Evolutionary conservation across 169 alveolate genomes (phyloP).

Genomic region (Plasmodium gaboni): DNA sequence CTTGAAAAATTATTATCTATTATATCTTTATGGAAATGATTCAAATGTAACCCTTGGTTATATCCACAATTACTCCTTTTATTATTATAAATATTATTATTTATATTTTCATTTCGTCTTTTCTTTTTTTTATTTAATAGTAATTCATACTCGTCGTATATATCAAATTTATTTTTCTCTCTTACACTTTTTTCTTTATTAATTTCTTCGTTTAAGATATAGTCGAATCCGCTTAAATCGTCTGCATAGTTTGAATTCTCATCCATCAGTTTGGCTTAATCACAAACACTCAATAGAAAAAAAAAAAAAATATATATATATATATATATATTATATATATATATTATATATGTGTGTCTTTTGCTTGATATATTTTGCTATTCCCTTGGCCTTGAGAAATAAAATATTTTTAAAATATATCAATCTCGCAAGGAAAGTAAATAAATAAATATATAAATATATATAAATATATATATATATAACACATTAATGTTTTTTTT

Average conservation of each 20-base stretch:
- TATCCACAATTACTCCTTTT: not conserved
- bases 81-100: not conserved
- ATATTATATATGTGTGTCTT: no score
- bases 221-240: constrained; percentile 30
- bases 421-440: no score
- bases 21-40: not conserved
- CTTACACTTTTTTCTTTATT: constrained; percentile 25
- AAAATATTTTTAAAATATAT: no score
- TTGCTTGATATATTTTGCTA: no score
- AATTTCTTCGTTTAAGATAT: constrained; percentile 39
- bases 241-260: constrained; percentile 1
- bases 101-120: constrained; percentile 10
- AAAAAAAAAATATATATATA: no score
- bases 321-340: no score
- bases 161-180: constrained; percentile 44
- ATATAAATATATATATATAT: no score
- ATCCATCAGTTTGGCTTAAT: not conserved
- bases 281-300: no score
- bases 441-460: no score
- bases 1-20: constrained; percentile 5
- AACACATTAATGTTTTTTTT: no score
- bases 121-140: constrained; percentile 36
- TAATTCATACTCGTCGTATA: constrained; percentile 50
- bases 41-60: not conserved
- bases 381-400: no score